These are phyloP conservation scores for Podaxis mareebaensis DNA, from an alignment of 768 basidiomycete species.

Conservation along the genomic window DNA sequence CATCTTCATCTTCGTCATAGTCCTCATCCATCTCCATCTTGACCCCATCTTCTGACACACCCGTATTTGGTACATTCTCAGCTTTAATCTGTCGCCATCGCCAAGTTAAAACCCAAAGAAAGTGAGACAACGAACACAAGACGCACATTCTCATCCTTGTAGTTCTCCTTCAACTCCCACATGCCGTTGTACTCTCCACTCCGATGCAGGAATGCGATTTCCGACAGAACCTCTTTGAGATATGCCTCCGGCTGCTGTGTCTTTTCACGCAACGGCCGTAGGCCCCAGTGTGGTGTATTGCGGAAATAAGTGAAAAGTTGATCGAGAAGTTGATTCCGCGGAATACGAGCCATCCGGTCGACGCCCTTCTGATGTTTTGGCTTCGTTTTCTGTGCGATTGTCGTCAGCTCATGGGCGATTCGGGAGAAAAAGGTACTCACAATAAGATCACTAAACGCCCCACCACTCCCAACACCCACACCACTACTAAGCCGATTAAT, in stretches of 20 bases:
- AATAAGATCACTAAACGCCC: constrained; percentile 64
- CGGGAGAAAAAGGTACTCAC: constrained; percentile 41
- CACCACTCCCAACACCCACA: constrained; percentile 55
- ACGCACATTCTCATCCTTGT: constrained; percentile 59
- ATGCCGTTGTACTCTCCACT: constrained; percentile 79
- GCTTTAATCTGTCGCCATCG: constrained; percentile 38
- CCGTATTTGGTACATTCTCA: constrained; percentile 44
- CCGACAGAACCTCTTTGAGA: constrained; percentile 78
- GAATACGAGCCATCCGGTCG: constrained; percentile 92
- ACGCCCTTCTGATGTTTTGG: constrained; percentile 70
- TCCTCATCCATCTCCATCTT: constrained; percentile 57
- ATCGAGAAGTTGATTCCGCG: constrained; percentile 85
- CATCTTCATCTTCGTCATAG: constrained; percentile 57
- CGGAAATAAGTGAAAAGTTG: constrained; percentile 77
- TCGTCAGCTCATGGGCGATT: constrained; percentile 16
- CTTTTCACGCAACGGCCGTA: constrained; percentile 72
- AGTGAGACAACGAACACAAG: constrained; percentile 16
- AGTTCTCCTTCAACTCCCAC: constrained; percentile 79
- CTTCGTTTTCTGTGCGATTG: constrained; percentile 55
- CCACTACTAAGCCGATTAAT: constrained; percentile 82
- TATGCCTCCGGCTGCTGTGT: constrained; percentile 88
- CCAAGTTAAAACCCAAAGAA: background rate
- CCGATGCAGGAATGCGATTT: constrained; percentile 76
- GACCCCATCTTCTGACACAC: constrained; percentile 31
- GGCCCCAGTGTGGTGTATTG: constrained; percentile 79